Conservation (phyloP, 495 filamentous ascomycete species). For the Podospora bellae-mahoneyi region DNA sequence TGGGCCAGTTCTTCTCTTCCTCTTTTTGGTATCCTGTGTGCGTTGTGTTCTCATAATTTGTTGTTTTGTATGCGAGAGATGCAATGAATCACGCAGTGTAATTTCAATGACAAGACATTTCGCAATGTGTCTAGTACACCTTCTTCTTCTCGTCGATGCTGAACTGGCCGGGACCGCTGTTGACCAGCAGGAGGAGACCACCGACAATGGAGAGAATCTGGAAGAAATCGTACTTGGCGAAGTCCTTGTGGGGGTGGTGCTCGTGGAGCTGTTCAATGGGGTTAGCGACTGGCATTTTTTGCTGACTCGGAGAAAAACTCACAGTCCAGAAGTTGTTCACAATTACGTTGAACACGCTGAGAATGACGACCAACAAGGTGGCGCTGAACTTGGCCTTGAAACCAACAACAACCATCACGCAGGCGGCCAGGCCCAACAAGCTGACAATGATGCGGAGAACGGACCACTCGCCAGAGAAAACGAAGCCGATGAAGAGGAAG, state of each 20-base stretch:
- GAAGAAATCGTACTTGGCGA: constrained; percentile 99
- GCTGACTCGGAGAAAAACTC: constrained; percentile 40
- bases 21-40: constrained; percentile 5
- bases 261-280: constrained; percentile 70
- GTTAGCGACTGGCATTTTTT: constrained; percentile 19
- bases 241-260: constrained; percentile 98
- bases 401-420: constrained; percentile 97
- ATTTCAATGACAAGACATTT: background rate
- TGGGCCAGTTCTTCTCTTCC: background rate
- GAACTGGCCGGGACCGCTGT: constrained; percentile 96
- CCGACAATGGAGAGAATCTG: constrained; percentile 98
- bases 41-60: background rate
- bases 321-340: constrained; percentile 99
- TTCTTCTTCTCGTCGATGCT: constrained; percentile 99
- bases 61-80: background rate
- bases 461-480: constrained; percentile 92
- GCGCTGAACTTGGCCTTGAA: constrained; percentile 99
- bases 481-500: constrained; percentile 93
- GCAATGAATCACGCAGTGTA: background rate
- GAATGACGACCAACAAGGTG: constrained; percentile 84
- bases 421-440: constrained; percentile 79
- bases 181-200: constrained; percentile 89
- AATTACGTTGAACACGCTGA: constrained; percentile 92
- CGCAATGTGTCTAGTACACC: constrained; percentile 67
- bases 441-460: constrained; percentile 79